A percentile compares a stretch with the other conserved stretches of the same genome.
Conservation (phyloP, 768 basidiomycete genomes). For the Mycena epipterygia region DNA sequence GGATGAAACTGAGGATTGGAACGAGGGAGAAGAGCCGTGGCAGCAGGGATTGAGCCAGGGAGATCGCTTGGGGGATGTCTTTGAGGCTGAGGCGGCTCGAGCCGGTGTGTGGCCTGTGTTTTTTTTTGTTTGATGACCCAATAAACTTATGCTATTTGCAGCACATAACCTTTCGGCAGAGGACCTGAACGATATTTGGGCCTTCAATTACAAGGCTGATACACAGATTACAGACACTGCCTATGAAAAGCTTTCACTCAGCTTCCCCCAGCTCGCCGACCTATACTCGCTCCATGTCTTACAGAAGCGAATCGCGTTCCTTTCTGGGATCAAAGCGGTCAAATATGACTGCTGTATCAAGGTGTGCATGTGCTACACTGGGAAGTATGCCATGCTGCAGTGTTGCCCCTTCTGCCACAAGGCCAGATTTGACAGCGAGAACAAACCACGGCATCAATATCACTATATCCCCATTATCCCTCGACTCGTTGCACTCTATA, state of each 20-base stretch:
- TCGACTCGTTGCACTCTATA: background rate
- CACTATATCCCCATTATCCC: background rate
- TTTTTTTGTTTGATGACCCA: too few species aligned
- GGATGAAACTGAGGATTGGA: background rate
- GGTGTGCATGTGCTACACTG: background rate
- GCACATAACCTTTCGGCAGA: conserved; percentile 1
- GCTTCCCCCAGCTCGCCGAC: background rate
- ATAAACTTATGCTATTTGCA: background rate
- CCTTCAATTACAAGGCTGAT: background rate
- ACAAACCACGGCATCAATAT: background rate
- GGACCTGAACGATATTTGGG: conserved; percentile 16
- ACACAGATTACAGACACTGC: background rate
- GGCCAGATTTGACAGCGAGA: background rate
- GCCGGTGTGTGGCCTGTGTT: conserved; percentile 13
- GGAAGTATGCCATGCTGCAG: background rate
- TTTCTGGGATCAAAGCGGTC: background rate
- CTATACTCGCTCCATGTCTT: background rate
- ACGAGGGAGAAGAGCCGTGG: conserved; percentile 23
- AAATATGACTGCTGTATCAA: background rate
- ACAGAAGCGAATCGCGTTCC: background rate
- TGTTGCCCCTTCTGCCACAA: background rate
- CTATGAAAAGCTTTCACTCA: background rate
- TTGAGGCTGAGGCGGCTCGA: conserved; percentile 15
- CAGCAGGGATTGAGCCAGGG: conserved; percentile 12
- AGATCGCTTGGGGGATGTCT: conserved; percentile 12